phyloP scores from a whole-genome alignment of 495 filamentous ascomycete species.

The Xylaria acuta region DNA sequence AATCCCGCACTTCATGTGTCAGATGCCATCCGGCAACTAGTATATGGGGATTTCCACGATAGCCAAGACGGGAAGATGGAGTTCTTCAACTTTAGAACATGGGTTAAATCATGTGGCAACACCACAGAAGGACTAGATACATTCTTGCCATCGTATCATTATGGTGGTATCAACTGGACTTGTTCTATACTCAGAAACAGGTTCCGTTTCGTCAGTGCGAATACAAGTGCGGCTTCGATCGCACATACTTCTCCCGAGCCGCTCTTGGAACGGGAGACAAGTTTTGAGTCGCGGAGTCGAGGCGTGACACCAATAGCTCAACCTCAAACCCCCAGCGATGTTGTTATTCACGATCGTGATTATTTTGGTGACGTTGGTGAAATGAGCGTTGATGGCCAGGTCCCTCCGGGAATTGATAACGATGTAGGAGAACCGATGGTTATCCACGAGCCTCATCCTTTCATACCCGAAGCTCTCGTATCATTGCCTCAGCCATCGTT shows the following conservation, averaged over 20 bases:
- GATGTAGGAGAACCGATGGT: conserved; percentile 25
- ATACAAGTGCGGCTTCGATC: conserved; percentile 37
- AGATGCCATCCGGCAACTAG: conserved; percentile 53
- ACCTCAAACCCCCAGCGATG: conserved; percentile 37
- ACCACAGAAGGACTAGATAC: conserved; percentile 54
- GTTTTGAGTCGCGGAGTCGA: conserved; percentile 32
- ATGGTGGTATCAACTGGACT: conserved; percentile 65
- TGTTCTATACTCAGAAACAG: conserved; percentile 67
- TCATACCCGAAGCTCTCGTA: conserved; percentile 34
- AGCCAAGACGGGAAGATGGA: conserved; percentile 44
- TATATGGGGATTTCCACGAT: conserved; percentile 53
- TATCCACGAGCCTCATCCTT: conserved; percentile 35
- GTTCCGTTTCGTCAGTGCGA: conserved; percentile 65
- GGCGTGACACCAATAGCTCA: conserved; percentile 38
- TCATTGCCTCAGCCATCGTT: conserved; percentile 52
- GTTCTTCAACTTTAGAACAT: conserved; percentile 65
- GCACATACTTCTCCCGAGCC: conserved; percentile 46
- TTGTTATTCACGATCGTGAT: conserved; percentile 38
- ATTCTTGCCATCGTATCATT: conserved; percentile 56
- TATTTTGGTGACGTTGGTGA: conserved; percentile 47
- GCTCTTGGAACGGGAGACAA: conserved; percentile 34
- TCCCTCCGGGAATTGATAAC: conserved; percentile 29
- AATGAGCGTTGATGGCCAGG: conserved; percentile 26
- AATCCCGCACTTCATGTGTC: conserved; percentile 64
- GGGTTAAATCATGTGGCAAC: conserved; percentile 60